These are phyloP conservation scores for Emmonsiellopsis sp. DNA, from an alignment of 2,329 filamentous ascomycete species.

Conservation along the genomic window DNA sequence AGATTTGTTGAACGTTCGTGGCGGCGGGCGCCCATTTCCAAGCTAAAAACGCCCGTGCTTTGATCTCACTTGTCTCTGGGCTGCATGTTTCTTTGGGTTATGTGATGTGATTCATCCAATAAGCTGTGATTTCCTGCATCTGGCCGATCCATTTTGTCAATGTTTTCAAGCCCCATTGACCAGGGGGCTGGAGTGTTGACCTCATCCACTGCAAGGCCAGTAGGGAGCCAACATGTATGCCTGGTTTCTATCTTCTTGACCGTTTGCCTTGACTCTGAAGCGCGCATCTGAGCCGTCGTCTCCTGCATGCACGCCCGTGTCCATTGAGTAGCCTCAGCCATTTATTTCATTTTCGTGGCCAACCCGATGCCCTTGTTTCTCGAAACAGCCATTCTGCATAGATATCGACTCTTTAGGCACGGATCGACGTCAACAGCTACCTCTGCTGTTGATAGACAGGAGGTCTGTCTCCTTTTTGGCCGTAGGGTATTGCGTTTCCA, in stretches of 20 bases:
- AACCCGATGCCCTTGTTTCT: conserved; percentile 2
- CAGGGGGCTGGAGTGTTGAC: conserved; percentile 7
- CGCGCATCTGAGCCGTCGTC: neutral
- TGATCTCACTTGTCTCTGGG: conserved; percentile 12
- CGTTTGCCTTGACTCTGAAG: neutral
- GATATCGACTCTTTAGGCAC: conserved; percentile 2
- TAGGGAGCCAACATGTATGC: conserved; percentile 2
- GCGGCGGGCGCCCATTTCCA: neutral
- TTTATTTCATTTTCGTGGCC: neutral
- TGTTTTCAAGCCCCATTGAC: conserved; percentile 4
- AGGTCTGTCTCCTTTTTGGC: neutral
- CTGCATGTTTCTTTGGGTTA: conserved; percentile 8
- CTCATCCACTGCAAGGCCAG: conserved; percentile 1
- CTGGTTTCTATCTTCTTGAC: neutral
- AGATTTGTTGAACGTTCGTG: neutral
- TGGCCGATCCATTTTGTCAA: conserved; percentile 13
- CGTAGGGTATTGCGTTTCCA: neutral
- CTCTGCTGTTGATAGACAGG: conserved; percentile 1
- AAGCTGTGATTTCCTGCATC: conserved; percentile 16
- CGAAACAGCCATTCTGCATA: conserved; percentile 2
- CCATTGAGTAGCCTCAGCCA: neutral
- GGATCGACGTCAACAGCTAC: conserved; percentile 2
- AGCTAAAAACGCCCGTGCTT: conserved; percentile 2
- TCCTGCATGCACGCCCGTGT: neutral
- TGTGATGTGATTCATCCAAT: conserved; percentile 25